These are phyloP conservation scores for Vachellia pachyceras DNA, from an alignment of 306 rosid genomes.

Conservation along the genomic window DNA sequence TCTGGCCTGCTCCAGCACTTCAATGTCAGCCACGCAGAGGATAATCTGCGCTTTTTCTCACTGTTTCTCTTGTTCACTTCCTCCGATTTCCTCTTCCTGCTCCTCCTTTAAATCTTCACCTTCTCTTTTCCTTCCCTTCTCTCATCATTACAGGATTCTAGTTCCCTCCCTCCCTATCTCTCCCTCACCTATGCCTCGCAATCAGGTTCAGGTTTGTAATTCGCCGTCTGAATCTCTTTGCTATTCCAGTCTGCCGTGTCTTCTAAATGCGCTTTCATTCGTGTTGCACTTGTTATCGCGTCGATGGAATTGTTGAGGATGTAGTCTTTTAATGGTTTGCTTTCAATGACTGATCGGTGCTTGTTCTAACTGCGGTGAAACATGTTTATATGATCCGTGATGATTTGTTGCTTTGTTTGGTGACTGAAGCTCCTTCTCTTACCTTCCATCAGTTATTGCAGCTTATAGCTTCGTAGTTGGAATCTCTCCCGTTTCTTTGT, in stretches of 20 bases:
- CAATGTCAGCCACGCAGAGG: slow-evolving; percentile 74
- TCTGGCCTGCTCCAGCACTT: slow-evolving; percentile 15
- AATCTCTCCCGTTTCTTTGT: background rate
- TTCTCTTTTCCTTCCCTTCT: slow-evolving; percentile 46
- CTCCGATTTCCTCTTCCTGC: slow-evolving; percentile 17
- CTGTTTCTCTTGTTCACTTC: slow-evolving; percentile 17
- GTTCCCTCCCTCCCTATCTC: slow-evolving; percentile 29
- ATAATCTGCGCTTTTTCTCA: slow-evolving; percentile 48
- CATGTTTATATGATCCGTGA: background rate
- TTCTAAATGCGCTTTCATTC: background rate
- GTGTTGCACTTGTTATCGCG: background rate
- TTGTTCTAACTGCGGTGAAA: background rate
- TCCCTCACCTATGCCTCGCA: slow-evolving; percentile 54
- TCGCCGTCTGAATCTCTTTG: background rate
- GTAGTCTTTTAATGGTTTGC: background rate
- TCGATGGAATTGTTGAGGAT: background rate
- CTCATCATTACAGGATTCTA: slow-evolving; percentile 41
- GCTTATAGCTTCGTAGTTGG: background rate
- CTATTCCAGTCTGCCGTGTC: background rate
- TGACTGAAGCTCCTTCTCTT: background rate
- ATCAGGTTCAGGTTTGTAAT: slow-evolving; percentile 73
- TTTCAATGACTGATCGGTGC: background rate
- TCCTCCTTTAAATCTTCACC: slow-evolving; percentile 46
- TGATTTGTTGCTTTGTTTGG: background rate
- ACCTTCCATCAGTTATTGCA: background rate